These are phyloP conservation scores for Fusarium brevicatenulatum DNA, from an alignment of 2,329 filamentous ascomycete species.

Conservation along the genomic window DNA sequence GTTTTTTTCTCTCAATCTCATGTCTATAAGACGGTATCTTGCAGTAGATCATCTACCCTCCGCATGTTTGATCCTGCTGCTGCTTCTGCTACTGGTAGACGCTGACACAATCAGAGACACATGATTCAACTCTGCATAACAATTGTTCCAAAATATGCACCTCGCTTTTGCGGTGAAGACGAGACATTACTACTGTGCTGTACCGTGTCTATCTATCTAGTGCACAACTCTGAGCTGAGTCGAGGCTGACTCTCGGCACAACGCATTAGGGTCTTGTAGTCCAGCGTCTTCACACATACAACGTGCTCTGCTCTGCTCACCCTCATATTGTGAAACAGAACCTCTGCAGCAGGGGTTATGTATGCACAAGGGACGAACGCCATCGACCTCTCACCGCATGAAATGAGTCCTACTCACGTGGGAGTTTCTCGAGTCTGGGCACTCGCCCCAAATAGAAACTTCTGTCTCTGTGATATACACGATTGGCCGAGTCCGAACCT, in stretches of 20 bases:
- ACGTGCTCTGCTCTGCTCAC: slow-evolving; percentile 6
- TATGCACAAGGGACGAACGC: slow-evolving; percentile 32
- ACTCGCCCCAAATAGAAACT: slow-evolving; percentile 32
- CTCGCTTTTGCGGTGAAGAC: slow-evolving; percentile 36
- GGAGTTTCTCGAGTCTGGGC: slow-evolving; percentile 27
- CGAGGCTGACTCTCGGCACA: slow-evolving; percentile 24
- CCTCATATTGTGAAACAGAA: slow-evolving; percentile 22
- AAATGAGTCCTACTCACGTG: slow-evolving; percentile 34
- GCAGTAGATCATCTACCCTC: slow-evolving; percentile 10
- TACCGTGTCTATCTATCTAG: background rate
- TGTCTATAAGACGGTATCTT: slow-evolving; percentile 25
- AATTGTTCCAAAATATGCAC: slow-evolving; percentile 20
- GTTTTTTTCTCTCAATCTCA: background rate
- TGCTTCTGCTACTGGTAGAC: background rate
- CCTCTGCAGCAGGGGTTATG: slow-evolving; percentile 19
- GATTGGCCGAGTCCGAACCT: slow-evolving; percentile 32
- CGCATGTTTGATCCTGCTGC: background rate
- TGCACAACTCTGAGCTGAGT: slow-evolving; percentile 13
- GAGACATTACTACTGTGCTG: slow-evolving; percentile 20
- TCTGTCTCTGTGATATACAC: background rate
- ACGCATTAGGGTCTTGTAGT: background rate
- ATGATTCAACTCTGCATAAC: slow-evolving; percentile 19
- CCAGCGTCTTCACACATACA: background rate
- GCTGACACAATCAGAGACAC: slow-evolving; percentile 24
- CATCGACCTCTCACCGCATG: slow-evolving; percentile 40